Evolutionary conservation across 208 protist genomes (phyloP).

Genomic region (Histomonas meleagridis): DNA sequence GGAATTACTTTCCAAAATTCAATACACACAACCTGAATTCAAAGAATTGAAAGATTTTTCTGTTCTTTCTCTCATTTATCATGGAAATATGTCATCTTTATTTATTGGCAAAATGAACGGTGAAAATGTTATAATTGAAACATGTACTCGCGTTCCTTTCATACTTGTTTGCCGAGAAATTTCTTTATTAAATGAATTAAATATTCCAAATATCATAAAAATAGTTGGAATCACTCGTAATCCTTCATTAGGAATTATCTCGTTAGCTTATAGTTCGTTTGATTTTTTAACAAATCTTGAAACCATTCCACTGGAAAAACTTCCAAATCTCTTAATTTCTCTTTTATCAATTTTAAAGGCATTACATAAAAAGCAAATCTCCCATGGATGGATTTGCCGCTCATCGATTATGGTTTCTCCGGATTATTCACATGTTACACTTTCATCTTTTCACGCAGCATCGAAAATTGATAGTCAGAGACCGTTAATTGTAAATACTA

Average conservation of each 20-base stretch:
- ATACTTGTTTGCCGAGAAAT: neutral
- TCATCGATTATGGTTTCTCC: neutral
- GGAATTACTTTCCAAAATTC: neutral
- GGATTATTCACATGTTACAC: neutral
- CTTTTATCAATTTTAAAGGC: neutral
- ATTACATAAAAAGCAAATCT: neutral
- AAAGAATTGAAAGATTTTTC: neutral
- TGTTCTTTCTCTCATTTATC: neutral
- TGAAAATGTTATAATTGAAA: neutral
- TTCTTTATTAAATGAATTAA: neutral
- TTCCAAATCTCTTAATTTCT: neutral
- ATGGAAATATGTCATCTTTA: neutral
- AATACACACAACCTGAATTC: neutral
- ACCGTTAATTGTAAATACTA: neutral
- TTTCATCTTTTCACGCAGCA: neutral
- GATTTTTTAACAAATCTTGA: neutral
- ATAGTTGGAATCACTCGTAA: neutral
- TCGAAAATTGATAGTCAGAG: neutral
- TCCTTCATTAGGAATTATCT: neutral
- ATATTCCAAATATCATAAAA: neutral
- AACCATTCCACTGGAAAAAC: neutral
- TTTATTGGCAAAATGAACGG: neutral
- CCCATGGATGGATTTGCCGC: neutral
- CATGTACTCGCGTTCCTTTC: neutral
- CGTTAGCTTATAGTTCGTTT: neutral